phyloP scores from a whole-genome alignment of 345 rosid species.

The Populus alba region DNA sequence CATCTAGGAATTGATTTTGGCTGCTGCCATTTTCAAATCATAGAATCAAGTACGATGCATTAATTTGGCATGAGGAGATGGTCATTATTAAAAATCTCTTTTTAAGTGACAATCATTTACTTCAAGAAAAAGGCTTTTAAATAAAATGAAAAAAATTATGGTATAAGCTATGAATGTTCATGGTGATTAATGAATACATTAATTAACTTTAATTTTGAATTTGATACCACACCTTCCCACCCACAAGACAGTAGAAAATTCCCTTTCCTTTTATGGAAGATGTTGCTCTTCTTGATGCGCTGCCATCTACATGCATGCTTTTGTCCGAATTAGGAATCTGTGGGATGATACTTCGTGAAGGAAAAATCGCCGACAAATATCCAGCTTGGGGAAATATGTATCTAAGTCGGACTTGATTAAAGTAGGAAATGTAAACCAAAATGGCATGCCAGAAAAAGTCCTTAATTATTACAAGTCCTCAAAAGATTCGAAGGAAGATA shows the following conservation, averaged over 20 bases:
- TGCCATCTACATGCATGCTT: neutral
- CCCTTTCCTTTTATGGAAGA: neutral
- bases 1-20: neutral
- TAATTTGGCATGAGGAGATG: neutral
- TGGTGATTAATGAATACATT: neutral
- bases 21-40: neutral
- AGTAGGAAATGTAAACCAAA: neutral
- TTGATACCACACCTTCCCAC: neutral
- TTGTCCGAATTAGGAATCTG: neutral
- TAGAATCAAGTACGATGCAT: neutral
- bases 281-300: neutral
- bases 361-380: neutral
- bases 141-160: too few species aligned
- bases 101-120: neutral
- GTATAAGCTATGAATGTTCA: neutral
- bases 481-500: neutral
- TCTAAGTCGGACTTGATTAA: neutral
- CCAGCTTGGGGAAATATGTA: neutral
- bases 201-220: neutral
- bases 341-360: neutral
- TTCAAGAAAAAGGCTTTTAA: neutral
- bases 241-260: neutral
- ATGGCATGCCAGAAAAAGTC: neutral
- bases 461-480: neutral
- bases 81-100: neutral